phyloP scores from a whole-genome alignment of 1,139 yeast genomes.

The Yamadazyma songkhlaensis region DNA sequence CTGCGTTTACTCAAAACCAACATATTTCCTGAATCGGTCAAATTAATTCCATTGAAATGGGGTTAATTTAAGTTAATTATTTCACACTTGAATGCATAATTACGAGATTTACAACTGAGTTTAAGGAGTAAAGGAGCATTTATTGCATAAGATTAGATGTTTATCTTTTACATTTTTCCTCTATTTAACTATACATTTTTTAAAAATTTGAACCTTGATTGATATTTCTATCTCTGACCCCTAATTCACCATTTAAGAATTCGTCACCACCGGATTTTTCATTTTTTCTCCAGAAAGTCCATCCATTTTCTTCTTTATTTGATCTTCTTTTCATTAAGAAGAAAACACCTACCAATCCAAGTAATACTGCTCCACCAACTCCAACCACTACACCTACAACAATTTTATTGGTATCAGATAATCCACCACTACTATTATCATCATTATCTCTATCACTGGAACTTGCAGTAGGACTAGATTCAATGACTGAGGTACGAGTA shows the following conservation, averaged over 20 bases:
- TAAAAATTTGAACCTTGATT: constrained; percentile 50
- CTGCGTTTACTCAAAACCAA: no score
- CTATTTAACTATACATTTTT: background rate
- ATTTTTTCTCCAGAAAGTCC: constrained; percentile 54
- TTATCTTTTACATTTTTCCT: background rate
- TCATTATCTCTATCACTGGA: constrained; percentile 11
- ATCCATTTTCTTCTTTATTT: constrained; percentile 30
- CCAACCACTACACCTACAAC: constrained; percentile 54
- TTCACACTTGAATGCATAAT: background rate
- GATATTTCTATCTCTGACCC: constrained; percentile 45
- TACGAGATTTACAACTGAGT: no score
- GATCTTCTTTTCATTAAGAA: constrained; percentile 36
- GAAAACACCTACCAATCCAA: constrained; percentile 35
- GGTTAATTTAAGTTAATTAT: no score
- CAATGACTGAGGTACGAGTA: constrained; percentile 34
- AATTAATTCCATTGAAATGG: no score
- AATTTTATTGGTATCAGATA: constrained; percentile 42
- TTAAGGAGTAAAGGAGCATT: no score
- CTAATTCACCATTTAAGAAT: constrained; percentile 57
- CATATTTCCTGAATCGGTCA: no score
- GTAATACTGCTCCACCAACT: constrained; percentile 44
- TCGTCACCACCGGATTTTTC: constrained; percentile 51
- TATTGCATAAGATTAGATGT: background rate
- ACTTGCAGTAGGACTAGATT: constrained; percentile 28
- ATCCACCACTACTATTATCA: constrained; percentile 23